These are phyloP conservation scores for Coprinopsis marcescibilis DNA, from an alignment of 768 basidiomycete species.

Conservation along the genomic window DNA sequence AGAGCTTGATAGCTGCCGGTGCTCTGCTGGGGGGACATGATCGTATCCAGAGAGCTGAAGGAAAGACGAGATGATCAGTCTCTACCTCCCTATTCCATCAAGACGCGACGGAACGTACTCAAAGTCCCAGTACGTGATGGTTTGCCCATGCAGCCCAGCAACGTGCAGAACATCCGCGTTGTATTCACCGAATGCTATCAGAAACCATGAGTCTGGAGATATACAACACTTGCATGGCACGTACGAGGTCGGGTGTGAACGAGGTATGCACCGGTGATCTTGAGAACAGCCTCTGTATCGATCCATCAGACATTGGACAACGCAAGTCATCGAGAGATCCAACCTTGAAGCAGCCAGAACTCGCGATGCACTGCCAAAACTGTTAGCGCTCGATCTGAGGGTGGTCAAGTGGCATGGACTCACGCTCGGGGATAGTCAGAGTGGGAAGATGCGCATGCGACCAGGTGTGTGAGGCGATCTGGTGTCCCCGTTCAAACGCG, in stretches of 20 bases:
- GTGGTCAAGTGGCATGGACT: neutral
- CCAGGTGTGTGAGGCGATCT: slow-evolving; percentile 28
- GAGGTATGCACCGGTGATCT: slow-evolving; percentile 31
- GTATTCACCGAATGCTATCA: slow-evolving; percentile 17
- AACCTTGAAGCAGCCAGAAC: slow-evolving; percentile 5
- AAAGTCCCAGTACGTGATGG: slow-evolving; percentile 18
- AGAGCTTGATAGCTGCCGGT: slow-evolving; percentile 22
- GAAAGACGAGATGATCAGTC: neutral
- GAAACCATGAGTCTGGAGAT: neutral
- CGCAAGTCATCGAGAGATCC: neutral
- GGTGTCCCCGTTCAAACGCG: slow-evolving; percentile 22
- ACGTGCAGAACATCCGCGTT: slow-evolving; percentile 14
- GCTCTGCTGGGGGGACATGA: slow-evolving; percentile 21
- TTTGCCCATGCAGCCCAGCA: slow-evolving; percentile 14
- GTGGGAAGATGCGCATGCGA: slow-evolving; percentile 20
- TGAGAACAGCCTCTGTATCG: slow-evolving; percentile 29
- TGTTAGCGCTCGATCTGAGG: neutral
- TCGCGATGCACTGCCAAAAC: neutral
- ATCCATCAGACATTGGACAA: neutral
- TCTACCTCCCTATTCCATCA: neutral
- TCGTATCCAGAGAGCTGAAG: slow-evolving; percentile 33
- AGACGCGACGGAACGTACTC: slow-evolving; percentile 12
- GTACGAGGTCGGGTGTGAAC: slow-evolving; percentile 38
- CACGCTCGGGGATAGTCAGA: slow-evolving; percentile 13
- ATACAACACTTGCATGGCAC: slow-evolving; percentile 1